These are phyloP conservation scores for Oxyria digyna DNA, from an alignment of 148 eudicot species.

Conservation along the genomic window DNA sequence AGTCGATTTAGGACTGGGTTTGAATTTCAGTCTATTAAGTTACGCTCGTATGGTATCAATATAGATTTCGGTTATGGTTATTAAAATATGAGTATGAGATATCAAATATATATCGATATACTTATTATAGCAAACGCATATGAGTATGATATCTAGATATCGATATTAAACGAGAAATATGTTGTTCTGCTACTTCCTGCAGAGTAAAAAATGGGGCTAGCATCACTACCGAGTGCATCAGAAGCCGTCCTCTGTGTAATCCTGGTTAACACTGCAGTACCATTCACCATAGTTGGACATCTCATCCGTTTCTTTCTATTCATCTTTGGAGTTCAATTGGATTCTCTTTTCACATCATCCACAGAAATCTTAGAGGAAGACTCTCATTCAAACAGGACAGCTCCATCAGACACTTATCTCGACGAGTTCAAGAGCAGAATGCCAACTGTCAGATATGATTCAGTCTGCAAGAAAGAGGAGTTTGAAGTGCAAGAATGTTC, in stretches of 20 bases:
- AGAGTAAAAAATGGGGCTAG: slow-evolving; percentile 28
- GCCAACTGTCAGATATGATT: slow-evolving; percentile 26
- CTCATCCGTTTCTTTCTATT: slow-evolving; percentile 28
- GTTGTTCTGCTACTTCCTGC: background rate
- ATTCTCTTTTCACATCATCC: slow-evolving; percentile 24
- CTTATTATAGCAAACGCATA: no score
- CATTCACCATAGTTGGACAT: slow-evolving; percentile 25
- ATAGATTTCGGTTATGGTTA: no score
- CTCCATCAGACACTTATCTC: slow-evolving; percentile 27
- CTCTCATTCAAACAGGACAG: slow-evolving; percentile 7
- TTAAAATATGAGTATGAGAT: no score
- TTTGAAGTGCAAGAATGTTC: slow-evolving; percentile 27
- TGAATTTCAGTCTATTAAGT: no score
- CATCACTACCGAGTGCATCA: slow-evolving; percentile 32
- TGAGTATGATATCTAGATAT: no score
- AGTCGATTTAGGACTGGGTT: no score
- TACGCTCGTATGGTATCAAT: no score
- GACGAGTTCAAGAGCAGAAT: slow-evolving; percentile 32
- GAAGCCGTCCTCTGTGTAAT: slow-evolving; percentile 40
- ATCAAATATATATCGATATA: no score
- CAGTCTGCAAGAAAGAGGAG: slow-evolving; percentile 13
- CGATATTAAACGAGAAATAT: no score
- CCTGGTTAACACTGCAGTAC: slow-evolving; percentile 32
- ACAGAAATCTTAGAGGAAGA: slow-evolving; percentile 12
- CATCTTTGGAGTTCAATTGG: slow-evolving; percentile 25